Evolutionary conservation across 1,284 basidiomycete genomes (phyloP), one percentile per base, ranked within the genome.

Genomic region (Mycena sp.): DNA sequence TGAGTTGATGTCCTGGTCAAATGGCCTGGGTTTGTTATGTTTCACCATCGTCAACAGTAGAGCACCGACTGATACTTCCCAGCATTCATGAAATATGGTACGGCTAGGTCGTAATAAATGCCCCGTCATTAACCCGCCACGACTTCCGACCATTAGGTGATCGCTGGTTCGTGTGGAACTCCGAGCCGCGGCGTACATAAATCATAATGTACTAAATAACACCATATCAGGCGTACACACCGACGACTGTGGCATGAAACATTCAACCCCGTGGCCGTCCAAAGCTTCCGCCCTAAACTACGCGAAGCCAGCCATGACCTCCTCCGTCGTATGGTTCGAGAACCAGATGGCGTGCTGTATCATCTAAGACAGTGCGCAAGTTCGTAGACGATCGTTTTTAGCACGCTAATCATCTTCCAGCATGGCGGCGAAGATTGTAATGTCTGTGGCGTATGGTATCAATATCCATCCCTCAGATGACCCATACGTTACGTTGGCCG

Each of bases 361-460:
- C 68, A 75, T 40, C 14, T 74, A 9, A 61, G 70, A 54, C 70
- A 74, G 74, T 72, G 35, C 29, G 73, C 61, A 29, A 19, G 32
- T 1, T 9, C 11, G 19, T 9, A 37, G 5, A 1, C 10, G 14
- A 14, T 25, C n/a, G 9, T 11, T 29, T 32, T 35, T 9, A 19
- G 11, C 3, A 16, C 21, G 10, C n/a, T 43, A 23, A 38, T 32
- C 59, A 25, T 23, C 12, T 58, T 52, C 25, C 35, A 76, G 73
- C 21, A 67, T 73, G 63, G 67, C 72, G 6, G 72, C 67, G 0
- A 68, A 70, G 37, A 67, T 70, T 5, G 67, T 74, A 45, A 65
- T 76, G 55, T 69, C 69, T 1, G 61, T 71, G 23, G 71, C 71
- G 0, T 77, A 77, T 43, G 75, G 74, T 7, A 61, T 76, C 32